Evolutionary conservation across 1,284 basidiomycete genomes (phyloP).

Genomic region (Inonotus obliquus): DNA sequence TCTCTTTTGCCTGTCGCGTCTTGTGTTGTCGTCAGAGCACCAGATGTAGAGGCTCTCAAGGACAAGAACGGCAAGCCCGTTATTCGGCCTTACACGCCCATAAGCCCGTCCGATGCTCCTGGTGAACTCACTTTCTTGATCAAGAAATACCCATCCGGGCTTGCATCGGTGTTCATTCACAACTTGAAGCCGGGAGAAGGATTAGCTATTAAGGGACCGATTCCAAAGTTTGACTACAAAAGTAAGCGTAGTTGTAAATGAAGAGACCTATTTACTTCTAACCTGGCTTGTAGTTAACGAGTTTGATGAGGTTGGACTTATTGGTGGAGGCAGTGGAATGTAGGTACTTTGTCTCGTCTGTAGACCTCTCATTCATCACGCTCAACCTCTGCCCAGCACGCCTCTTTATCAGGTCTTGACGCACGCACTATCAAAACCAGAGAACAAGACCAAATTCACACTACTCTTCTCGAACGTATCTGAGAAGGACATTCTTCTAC

Average conservation of each 20-base stretch:
- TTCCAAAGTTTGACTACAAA: slow-evolving; percentile 80
- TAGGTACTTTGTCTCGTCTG: slow-evolving; percentile 31
- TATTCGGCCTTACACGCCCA: slow-evolving; percentile 84
- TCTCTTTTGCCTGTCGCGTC: slow-evolving; percentile 76
- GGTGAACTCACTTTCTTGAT: slow-evolving; percentile 82
- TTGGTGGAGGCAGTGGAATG: slow-evolving; percentile 90
- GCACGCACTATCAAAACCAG: slow-evolving; percentile 65
- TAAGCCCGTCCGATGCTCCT: slow-evolving; percentile 65
- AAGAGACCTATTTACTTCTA: not conserved
- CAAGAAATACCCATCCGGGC: slow-evolving; percentile 81
- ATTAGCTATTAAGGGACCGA: slow-evolving; percentile 87
- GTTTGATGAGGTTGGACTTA: slow-evolving; percentile 82
- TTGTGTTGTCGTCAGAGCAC: slow-evolving; percentile 59
- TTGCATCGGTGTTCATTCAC: slow-evolving; percentile 77
- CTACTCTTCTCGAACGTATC: slow-evolving; percentile 88
- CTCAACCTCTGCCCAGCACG: slow-evolving; percentile 39
- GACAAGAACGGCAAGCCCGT: slow-evolving; percentile 87
- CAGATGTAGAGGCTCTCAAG: slow-evolving; percentile 54
- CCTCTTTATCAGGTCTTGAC: slow-evolving; percentile 74
- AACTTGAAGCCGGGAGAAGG: slow-evolving; percentile 74
- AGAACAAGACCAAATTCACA: slow-evolving; percentile 94
- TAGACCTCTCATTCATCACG: not conserved
- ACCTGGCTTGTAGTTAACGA: slow-evolving; percentile 55
- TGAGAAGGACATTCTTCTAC: slow-evolving; percentile 88
- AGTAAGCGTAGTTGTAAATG: slow-evolving; percentile 34